Percentiles rank a stretch among this genome's conserved stretches.
Conservation (phyloP, 2,329 filamentous ascomycete species). For the Hirsutella rhossiliensis region DNA sequence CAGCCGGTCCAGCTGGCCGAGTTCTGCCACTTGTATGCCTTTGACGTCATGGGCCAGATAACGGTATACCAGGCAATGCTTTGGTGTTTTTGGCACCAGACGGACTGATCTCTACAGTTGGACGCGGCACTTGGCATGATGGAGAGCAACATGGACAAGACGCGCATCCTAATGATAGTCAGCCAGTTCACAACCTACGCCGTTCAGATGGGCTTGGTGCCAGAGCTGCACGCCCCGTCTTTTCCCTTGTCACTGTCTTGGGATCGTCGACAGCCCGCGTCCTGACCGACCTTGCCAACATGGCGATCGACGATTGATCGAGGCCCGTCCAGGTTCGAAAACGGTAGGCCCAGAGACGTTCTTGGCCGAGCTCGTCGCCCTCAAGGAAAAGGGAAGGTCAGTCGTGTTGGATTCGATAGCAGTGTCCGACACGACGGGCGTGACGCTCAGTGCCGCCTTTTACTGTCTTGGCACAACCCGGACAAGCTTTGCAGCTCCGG, state of each 20-base stretch:
- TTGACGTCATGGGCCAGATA: not conserved
- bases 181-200: not conserved
- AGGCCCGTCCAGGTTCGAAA: not conserved
- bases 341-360: not conserved
- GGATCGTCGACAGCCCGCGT: not conserved
- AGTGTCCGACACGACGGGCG: slow-evolving; percentile 1
- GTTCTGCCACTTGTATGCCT: not conserved
- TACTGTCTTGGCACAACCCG: slow-evolving; percentile 29
- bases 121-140: not conserved
- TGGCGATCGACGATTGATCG: not conserved
- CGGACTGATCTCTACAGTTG: not conserved
- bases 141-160: not conserved
- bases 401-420: not conserved
- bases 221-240: not conserved
- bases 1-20: not conserved
- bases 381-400: not conserved
- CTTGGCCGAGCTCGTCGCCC: not conserved
- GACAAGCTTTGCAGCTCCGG: slow-evolving; percentile 28
- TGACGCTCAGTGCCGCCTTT: slow-evolving; percentile 1
- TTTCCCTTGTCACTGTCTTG: not conserved
- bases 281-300: not conserved
- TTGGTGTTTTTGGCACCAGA: not conserved
- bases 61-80: not conserved
- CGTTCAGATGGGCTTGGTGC: not conserved
- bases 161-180: not conserved